These are phyloP conservation scores for Chamaecrista fasciculata DNA, from an alignment of 306 rosid genomes.

Conservation along the genomic window DNA sequence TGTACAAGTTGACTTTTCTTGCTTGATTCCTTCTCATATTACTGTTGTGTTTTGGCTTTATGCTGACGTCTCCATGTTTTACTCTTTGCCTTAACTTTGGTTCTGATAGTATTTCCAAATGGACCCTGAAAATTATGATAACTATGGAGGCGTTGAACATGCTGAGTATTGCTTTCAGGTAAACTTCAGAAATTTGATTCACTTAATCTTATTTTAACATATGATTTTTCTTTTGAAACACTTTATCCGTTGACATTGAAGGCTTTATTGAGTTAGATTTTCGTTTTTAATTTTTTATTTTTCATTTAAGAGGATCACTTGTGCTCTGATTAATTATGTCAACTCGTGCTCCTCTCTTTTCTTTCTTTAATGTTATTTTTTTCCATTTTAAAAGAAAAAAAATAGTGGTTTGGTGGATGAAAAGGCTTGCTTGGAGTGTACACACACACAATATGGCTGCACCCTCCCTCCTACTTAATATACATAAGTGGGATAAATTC, in stretches of 20 bases:
- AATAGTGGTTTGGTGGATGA: not conserved
- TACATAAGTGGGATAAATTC: too few species aligned
- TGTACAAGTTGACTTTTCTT: slow-evolving; percentile 20
- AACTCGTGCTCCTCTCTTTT: too few species aligned
- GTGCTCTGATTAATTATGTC: too few species aligned
- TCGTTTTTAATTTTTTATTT: too few species aligned
- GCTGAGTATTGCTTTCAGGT: slow-evolving; percentile 98
- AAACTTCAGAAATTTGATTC: slow-evolving; percentile 25
- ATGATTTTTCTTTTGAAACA: not conserved
- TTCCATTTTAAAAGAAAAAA: too few species aligned
- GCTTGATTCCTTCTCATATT: slow-evolving; percentile 14
- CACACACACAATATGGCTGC: not conserved
- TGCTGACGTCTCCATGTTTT: slow-evolving; percentile 21
- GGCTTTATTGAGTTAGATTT: too few species aligned
- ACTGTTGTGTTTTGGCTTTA: not conserved
- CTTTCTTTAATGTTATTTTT: too few species aligned
- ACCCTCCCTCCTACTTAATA: too few species aligned
- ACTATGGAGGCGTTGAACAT: slow-evolving; percentile 89
- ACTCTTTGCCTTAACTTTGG: slow-evolving; percentile 21
- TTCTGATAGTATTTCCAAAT: slow-evolving; percentile 74
- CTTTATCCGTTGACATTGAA: too few species aligned
- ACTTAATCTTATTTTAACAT: slow-evolving; percentile 13
- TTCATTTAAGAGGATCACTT: too few species aligned
- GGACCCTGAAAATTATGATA: slow-evolving; percentile 86
- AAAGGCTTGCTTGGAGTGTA: not conserved